phyloP scores from a whole-genome alignment of 2,329 filamentous ascomycete genomes.

The Xylariaceae sp. region DNA sequence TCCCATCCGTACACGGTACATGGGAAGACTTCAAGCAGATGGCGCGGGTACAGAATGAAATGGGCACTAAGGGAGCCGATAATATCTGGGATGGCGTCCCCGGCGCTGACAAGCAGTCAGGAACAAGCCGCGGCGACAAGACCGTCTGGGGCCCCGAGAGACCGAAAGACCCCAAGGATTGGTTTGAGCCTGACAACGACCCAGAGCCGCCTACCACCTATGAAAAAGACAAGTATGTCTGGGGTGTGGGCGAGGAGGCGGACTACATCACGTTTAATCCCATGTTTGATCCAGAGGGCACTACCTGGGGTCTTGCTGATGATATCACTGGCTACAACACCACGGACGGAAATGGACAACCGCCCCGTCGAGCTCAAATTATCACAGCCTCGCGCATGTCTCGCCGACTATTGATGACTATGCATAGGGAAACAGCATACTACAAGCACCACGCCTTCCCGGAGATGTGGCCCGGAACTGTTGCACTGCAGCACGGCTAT shows the following conservation, averaged over 20 bases:
- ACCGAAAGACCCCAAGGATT: constrained; percentile 62
- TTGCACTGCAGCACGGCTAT: constrained; percentile 70
- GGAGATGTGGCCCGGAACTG: constrained; percentile 92
- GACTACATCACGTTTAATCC: constrained; percentile 91
- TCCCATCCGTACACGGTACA: constrained; percentile 69
- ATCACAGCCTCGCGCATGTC: constrained; percentile 85
- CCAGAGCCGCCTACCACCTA: constrained; percentile 66
- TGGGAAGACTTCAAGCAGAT: constrained; percentile 80
- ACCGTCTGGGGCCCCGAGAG: constrained; percentile 82
- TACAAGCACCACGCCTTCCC: constrained; percentile 88
- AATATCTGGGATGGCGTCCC: constrained; percentile 60
- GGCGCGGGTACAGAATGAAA: constrained; percentile 70
- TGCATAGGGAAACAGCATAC: constrained; percentile 85
- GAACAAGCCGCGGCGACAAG: constrained; percentile 44
- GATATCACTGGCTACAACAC: constrained; percentile 83
- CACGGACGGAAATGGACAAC: constrained; percentile 54
- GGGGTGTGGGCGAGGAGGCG: constrained; percentile 87
- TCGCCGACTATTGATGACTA: constrained; percentile 70
- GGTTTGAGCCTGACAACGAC: constrained; percentile 69
- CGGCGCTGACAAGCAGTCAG: constrained; percentile 36
- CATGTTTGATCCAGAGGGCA: constrained; percentile 84
- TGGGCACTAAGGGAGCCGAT: constrained; percentile 60
- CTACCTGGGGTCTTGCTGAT: constrained; percentile 75
- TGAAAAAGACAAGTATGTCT: constrained; percentile 75
- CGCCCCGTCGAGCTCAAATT: constrained; percentile 77